A percentile compares a stretch with the other conserved stretches of the same genome.
Conservation (phyloP, 2,329 filamentous ascomycete genomes). For the Cladosporium halotolerans region DNA sequence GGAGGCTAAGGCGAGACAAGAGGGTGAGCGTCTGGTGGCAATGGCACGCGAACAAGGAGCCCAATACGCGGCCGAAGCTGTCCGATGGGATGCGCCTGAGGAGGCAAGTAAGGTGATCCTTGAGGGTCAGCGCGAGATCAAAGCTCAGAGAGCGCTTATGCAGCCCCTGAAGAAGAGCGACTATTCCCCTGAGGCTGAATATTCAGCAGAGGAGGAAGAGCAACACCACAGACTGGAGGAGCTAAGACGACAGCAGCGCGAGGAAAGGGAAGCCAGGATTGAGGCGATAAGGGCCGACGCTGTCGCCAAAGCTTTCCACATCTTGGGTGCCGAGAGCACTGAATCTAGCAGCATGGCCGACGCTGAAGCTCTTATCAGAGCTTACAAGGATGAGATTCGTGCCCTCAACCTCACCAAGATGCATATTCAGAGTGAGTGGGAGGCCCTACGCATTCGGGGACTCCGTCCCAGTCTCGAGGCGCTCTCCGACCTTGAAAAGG, state of each 20-base stretch:
- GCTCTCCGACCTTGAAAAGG: constrained; percentile 26
- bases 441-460: constrained; percentile 14
- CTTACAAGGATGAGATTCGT: constrained; percentile 4
- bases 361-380: background rate
- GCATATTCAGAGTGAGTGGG: constrained; percentile 19
- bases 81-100: constrained; percentile 7
- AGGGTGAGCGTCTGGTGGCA: constrained; percentile 9
- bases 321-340: background rate
- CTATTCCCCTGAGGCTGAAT: background rate
- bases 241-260: background rate
- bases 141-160: constrained; percentile 1
- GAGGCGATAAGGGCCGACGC: background rate
- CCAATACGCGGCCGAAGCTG: constrained; percentile 1
- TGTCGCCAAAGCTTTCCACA: background rate
- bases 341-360: background rate
- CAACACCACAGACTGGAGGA: too few relatives aligned
- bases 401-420: constrained; percentile 13
- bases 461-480: constrained; percentile 10
- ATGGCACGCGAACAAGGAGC: background rate
- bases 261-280: background rate
- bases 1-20: constrained; percentile 15
- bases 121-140: constrained; percentile 1
- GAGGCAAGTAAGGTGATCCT: constrained; percentile 9
- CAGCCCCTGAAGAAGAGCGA: background rate
- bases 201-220: background rate